A percentile compares a stretch with the other conserved stretches of the same genome.
phyloP scores from a whole-genome alignment of 768 basidiomycete genomes.

The Lentinula boryana region DNA sequence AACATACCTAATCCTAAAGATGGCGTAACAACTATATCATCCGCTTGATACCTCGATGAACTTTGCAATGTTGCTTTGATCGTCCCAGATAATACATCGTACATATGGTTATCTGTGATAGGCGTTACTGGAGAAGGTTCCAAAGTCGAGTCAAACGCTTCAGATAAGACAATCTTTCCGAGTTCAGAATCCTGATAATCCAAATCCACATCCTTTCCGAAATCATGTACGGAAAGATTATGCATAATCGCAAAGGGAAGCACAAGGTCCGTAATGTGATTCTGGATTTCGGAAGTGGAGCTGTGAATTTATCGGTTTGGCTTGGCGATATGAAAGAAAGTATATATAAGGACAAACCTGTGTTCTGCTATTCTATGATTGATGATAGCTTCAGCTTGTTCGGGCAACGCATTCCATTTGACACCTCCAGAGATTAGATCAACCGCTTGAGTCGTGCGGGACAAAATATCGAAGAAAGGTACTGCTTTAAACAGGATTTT shows the following conservation, averaged over 20 bases:
- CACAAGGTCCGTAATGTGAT: constrained; percentile 23
- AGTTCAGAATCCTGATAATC: constrained; percentile 4
- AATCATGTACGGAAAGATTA: constrained; percentile 34
- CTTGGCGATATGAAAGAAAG: no score
- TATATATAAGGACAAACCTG: constrained; percentile 17
- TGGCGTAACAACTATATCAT: constrained; percentile 17
- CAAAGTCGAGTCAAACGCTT: constrained; percentile 30
- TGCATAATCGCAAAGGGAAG: constrained; percentile 25
- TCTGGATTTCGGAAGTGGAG: constrained; percentile 24
- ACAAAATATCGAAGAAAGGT: constrained; percentile 17
- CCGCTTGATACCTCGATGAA: constrained; percentile 15
- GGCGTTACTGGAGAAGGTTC: constrained; percentile 46
- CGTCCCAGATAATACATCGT: constrained; percentile 31
- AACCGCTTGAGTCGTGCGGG: constrained; percentile 47
- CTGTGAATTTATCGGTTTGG: constrained; percentile 13
- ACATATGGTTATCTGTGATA: constrained; percentile 15
- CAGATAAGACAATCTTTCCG: constrained; percentile 24
- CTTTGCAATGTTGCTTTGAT: constrained; percentile 33
- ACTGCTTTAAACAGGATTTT: constrained; percentile 12
- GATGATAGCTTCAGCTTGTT: constrained; percentile 39
- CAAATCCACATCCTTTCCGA: constrained; percentile 22
- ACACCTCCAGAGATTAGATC: constrained; percentile 41
- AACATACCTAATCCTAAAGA: constrained; percentile 19
- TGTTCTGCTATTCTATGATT: constrained; percentile 45
- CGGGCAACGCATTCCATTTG: constrained; percentile 56